Conservation (phyloP, 2,329 filamentous ascomycete genomes). For the Cordyceps pruinosa region DNA sequence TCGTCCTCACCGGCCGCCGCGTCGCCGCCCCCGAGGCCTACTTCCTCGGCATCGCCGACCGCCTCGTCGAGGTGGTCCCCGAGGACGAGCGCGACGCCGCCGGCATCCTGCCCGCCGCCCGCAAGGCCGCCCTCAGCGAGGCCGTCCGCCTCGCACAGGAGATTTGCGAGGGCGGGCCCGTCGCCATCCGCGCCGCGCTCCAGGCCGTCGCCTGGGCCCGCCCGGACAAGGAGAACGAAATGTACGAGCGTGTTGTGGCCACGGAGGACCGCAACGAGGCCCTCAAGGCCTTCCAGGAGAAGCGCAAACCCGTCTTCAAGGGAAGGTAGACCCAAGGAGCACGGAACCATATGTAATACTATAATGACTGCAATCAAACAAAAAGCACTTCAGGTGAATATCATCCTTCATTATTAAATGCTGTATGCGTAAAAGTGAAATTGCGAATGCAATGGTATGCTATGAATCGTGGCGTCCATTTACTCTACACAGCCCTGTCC, state of each 20-base stretch:
- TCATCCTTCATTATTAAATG: background rate
- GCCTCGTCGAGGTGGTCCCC: slow-evolving; percentile 73
- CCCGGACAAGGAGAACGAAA: slow-evolving; percentile 75
- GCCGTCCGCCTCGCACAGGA: slow-evolving; percentile 72
- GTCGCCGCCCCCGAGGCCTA: slow-evolving; percentile 81
- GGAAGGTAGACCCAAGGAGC: slow-evolving; percentile 33
- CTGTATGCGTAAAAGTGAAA: background rate
- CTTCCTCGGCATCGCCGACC: slow-evolving; percentile 81
- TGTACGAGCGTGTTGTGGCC: slow-evolving; percentile 75
- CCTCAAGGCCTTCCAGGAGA: slow-evolving; percentile 69
- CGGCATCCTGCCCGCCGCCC: slow-evolving; percentile 48
- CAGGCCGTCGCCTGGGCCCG: slow-evolving; percentile 66
- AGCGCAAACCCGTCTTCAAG: slow-evolving; percentile 53
- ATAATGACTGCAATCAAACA: background rate
- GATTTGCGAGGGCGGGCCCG: slow-evolving; percentile 84
- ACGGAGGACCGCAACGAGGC: slow-evolving; percentile 88
- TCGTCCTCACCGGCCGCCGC: slow-evolving; percentile 84
- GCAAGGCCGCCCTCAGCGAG: slow-evolving; percentile 64
- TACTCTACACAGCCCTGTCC: no score
- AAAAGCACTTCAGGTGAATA: background rate
- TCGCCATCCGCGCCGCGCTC: slow-evolving; percentile 73
- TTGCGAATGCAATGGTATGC: background rate
- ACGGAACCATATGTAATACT: background rate
- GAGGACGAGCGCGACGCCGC: slow-evolving; percentile 39
- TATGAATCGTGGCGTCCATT: background rate